A percentile compares a stretch with the other conserved stretches of the same genome.
Conservation (phyloP, 495 filamentous ascomycete species). For the Cercophora samala region DNA sequence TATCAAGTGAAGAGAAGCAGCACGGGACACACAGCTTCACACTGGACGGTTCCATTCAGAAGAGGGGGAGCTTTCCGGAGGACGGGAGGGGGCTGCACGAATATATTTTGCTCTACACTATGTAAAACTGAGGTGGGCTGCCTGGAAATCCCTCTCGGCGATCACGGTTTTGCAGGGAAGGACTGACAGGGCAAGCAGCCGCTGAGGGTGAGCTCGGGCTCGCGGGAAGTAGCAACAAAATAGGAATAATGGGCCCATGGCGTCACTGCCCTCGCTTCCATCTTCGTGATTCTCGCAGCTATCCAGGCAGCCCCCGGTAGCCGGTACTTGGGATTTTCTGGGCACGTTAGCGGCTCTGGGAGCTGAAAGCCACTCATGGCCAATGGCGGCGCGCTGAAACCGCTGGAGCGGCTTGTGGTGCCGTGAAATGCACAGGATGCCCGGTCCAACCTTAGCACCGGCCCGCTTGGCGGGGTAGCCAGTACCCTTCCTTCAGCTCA, state of each 20-base stretch:
- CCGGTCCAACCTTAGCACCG: slow-evolving; percentile 8
- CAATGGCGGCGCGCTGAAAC: slow-evolving; percentile 8
- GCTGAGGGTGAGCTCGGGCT: not conserved
- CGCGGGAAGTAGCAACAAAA: not conserved
- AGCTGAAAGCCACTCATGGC: not conserved
- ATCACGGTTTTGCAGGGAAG: slow-evolving; percentile 1
- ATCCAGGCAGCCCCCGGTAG: slow-evolving; percentile 8
- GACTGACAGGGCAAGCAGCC: not conserved
- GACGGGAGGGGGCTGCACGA: not conserved
- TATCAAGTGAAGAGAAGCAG: not conserved
- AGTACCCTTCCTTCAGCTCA: slow-evolving; percentile 4
- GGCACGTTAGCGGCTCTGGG: slow-evolving; percentile 5
- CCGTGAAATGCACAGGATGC: slow-evolving; percentile 4
- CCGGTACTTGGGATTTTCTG: slow-evolving; percentile 4
- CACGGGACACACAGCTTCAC: not conserved
- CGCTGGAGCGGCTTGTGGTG: not conserved
- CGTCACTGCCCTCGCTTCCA: not conserved
- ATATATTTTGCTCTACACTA: not conserved
- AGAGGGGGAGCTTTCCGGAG: not conserved
- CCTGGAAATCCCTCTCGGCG: not conserved
- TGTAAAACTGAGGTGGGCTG: too few relatives aligned
- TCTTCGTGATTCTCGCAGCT: not conserved
- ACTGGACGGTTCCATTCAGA: too few relatives aligned
- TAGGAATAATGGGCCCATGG: not conserved
- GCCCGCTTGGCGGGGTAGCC: not conserved